Evolutionary conservation across 139 green algal species (phyloP), one percentile per base, ranked within the genome.

Genomic region (Coccomyxa sp.): DNA sequence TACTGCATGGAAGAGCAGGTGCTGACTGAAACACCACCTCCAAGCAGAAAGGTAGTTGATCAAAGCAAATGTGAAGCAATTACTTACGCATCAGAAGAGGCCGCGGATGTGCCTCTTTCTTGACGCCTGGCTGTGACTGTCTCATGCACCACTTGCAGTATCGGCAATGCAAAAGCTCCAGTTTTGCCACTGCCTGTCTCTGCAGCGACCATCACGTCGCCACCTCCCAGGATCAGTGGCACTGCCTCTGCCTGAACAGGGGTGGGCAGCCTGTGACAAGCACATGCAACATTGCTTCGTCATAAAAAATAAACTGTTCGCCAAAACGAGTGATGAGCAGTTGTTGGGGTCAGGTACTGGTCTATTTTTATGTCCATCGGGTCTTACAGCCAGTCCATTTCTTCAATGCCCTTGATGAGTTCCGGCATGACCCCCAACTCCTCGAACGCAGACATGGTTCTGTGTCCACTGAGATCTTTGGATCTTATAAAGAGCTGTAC

Each of bases 101-200:
- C n/a, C 12, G 45, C 13, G n/a, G 7, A 30, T 31, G 16, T 30
- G 31, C 77, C 17, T 28, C 38, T 13, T 66, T 38, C 68, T 16
- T 17, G 18, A 17, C 18, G 84, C 32, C 79, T 67, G 30, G 16
- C 66, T 28, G 58, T 67, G 51, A 93, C 79, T 9, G 82, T 85
- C 82, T 96, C 92, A 82, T 95, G 89, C 25, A 94, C 89, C 27
- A 94, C 85, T 83, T 97, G 95, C 57, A 98, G 81, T 11, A 98
- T 84, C 0, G 95, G 95, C 68, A 98, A 88, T n/a, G 87, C 93
- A 88, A 98, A 97, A 31, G 95, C 92, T 27, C 91, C 91, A 13
- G 95, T 98, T 89, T 98, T 98, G 82, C 95, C 95, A 79, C 90
- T 96, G 81, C 95, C 95, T 1, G 95, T 98, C 83, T 98, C 94